phyloP scores from a whole-genome alignment of 177 flowering plant species.

The Vitis hybrid region DNA sequence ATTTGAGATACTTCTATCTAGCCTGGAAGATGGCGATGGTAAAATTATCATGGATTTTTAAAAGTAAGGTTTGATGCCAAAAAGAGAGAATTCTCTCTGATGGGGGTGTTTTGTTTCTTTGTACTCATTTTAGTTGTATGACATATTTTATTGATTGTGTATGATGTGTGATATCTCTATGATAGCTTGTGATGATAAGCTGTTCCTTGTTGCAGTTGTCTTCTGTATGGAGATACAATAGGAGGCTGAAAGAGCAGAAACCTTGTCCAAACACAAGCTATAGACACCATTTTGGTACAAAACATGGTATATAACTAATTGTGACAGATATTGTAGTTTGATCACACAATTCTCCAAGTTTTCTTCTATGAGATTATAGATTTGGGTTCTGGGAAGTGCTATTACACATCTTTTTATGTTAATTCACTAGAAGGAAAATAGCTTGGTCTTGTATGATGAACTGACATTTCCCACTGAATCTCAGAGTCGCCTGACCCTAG shows the following conservation, averaged over 20 bases:
- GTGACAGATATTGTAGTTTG: neutral
- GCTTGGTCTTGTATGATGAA: neutral
- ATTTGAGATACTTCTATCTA: no score
- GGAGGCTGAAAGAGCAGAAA: conserved; percentile 49
- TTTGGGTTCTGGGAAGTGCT: neutral
- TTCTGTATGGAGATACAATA: conserved; percentile 63
- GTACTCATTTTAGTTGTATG: neutral
- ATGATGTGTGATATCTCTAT: neutral
- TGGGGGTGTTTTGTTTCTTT: neutral
- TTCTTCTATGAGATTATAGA: neutral
- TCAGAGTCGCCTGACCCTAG: conserved; percentile 40
- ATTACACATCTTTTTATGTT: no score
- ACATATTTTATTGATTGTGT: neutral
- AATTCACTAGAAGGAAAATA: neutral
- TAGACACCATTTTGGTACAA: conserved; percentile 22
- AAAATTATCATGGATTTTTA: no score
- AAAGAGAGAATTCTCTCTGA: no score
- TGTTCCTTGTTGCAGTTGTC: conserved; percentile 57
- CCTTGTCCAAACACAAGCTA: conserved; percentile 46
- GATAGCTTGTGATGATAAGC: conserved; percentile 1
- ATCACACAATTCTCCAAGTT: neutral
- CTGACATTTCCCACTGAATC: conserved; percentile 16
- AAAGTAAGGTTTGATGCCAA: no score
- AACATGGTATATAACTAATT: neutral
- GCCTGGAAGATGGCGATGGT: no score